Base-by-base conservation (phyloP, 2,329 filamentous ascomycete species). In the Cladosporium sp. region DNA sequence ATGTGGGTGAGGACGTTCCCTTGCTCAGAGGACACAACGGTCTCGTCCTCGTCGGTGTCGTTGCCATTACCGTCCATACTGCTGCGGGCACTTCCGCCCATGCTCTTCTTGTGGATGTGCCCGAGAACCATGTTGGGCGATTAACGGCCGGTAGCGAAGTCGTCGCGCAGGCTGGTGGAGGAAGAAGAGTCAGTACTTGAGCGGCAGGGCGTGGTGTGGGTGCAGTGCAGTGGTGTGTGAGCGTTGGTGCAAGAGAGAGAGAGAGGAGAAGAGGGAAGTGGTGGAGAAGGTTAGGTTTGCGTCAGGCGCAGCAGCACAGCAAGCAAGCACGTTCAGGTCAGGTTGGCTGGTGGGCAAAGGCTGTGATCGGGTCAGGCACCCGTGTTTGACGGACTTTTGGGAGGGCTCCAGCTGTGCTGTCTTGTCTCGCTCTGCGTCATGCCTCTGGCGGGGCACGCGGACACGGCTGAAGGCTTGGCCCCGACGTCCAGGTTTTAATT, bases 1-100 rank as follows among this genome's bases (percentile, higher is more conserved):
- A 99, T 96, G 80, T 98, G 94, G 66, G 89, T 91, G 71, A 99
- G 90, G 75, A 99, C 95, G 85, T 94, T 97, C 80, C 93, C 93
- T 84, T 98, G 93, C 64, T 97, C 93, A 67, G 91, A 87, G 80
- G 96, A 93, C 74, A 97, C 89, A 67, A 94, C 86, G 65, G 88
- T 89, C 75, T 92, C 93, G 68, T 84, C 81, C 59, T 77, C 79
- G 36, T 78, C 76, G 70, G 78, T 77, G 69, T 76, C 75, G 64
- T 77, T 71, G 69, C 75, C 75, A 63, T 76, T 70, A 56, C 77
- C 78, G 68, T 82, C 79, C 49, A 74, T 75, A 51, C 80, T 81
- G 48, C 78, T 79, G 64, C 80, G 76, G 73, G 77, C 77, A 77
- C 64, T 67, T 16, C 69, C 75, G 14, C 69, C 75, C 61, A 76